Conservation (phyloP, 768 basidiomycete genomes). For the Gloeophyllum trabeum region DNA sequence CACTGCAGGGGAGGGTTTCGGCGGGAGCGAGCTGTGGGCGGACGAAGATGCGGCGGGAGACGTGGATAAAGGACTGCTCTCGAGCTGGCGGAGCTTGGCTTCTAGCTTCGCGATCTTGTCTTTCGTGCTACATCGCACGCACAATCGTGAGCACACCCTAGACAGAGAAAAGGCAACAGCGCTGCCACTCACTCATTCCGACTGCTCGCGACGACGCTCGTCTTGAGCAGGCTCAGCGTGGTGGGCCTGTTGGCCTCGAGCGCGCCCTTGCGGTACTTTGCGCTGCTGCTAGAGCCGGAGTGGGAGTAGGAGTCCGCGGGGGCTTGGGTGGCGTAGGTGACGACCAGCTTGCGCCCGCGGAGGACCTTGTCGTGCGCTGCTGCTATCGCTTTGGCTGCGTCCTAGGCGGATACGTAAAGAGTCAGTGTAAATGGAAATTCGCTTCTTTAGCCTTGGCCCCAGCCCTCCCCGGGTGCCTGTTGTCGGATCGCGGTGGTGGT, state of each 20-base stretch:
- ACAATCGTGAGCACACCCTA: neutral
- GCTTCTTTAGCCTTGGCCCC: no score
- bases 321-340: constrained; percentile 89
- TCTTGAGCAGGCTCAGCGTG: constrained; percentile 81
- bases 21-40: no score
- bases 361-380: constrained; percentile 70
- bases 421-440: no score
- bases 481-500: no score
- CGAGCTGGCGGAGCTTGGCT: constrained; percentile 84
- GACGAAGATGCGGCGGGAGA: no score
- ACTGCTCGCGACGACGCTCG: constrained; percentile 31
- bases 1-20: no score
- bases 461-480: no score
- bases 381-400: constrained; percentile 68
- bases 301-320: constrained; percentile 33
- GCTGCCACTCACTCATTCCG: constrained; percentile 29
- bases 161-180: neutral
- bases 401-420: no score
- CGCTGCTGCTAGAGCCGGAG: constrained; percentile 12
- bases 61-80: no score
- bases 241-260: constrained; percentile 65
- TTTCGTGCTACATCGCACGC: constrained; percentile 40
- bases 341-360: constrained; percentile 78
- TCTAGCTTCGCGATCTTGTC: constrained; percentile 95
- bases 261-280: constrained; percentile 26